Evolutionary conservation across 345 rosid genomes (phyloP).

Genomic region (Kernera saxatilis): DNA sequence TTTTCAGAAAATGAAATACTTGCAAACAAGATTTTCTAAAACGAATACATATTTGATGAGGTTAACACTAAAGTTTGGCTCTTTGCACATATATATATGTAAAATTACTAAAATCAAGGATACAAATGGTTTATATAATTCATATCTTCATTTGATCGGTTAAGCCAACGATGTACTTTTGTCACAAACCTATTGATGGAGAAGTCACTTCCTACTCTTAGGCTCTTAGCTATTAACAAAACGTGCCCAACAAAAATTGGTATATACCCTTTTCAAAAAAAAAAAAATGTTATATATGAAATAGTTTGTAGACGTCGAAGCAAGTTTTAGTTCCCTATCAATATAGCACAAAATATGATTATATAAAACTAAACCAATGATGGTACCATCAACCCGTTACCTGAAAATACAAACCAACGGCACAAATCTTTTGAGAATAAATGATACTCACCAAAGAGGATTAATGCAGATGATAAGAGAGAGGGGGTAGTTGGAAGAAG

Average conservation of each 20-base stretch:
- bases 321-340: neutral
- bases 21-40: neutral
- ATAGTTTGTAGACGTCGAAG: neutral
- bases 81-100: neutral
- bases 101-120: neutral
- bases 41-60: neutral
- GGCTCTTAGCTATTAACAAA: neutral
- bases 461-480: neutral
- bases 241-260: neutral
- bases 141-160: neutral
- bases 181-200: neutral
- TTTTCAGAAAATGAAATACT: neutral
- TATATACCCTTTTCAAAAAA: no score
- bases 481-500: neutral
- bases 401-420: neutral
- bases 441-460: neutral
- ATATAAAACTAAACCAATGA: no score
- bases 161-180: constrained; percentile 10
- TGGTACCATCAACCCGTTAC: neutral
- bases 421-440: no score
- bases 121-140: neutral
- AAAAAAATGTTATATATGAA: no score
- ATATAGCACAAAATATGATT: neutral
- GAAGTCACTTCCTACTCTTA: neutral
- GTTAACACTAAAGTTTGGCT: neutral